Conservation (phyloP, 805 yeast species). For the Spathaspora sp. region DNA sequence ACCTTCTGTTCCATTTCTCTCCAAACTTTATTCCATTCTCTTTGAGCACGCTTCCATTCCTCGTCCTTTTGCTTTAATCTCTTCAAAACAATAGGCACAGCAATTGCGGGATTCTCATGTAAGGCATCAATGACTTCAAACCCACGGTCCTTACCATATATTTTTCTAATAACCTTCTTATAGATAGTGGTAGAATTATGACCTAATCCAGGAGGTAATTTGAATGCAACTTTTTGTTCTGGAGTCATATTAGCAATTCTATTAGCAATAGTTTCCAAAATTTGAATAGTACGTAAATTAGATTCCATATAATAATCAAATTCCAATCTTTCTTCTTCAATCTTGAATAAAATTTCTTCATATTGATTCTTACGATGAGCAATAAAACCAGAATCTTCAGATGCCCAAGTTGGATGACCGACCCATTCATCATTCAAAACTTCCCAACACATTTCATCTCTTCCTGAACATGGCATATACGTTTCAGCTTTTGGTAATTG, state of each 20-base stretch:
- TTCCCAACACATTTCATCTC: conserved; percentile 99
- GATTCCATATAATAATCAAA: conserved; percentile 96
- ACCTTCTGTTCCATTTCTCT: conserved; percentile 96
- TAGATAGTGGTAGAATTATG: conserved; percentile 88
- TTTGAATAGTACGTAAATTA: conserved; percentile 90
- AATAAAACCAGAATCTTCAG: conserved; percentile 97
- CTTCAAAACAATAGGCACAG: conserved; percentile 89
- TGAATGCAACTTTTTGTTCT: conserved; percentile 83
- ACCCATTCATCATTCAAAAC: conserved; percentile 99
- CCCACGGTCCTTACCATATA: conserved; percentile 92
- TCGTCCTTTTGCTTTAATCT: conserved; percentile 96
- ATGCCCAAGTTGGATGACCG: conserved; percentile 99
- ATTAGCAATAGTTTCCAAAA: conserved; percentile 90
- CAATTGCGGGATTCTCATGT: conserved; percentile 91
- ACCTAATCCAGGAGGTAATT: conserved; percentile 89
- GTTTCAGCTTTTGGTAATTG: conserved; percentile 91
- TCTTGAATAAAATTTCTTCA: conserved; percentile 90
- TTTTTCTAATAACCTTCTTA: conserved; percentile 86
- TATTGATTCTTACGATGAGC: conserved; percentile 99
- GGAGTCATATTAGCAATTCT: conserved; percentile 89
- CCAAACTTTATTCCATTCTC: conserved; percentile 99
- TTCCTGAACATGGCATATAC: conserved; percentile 94
- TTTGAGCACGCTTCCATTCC: conserved; percentile 96
- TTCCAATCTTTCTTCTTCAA: conserved; percentile 97
- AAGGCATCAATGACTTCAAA: conserved; percentile 94